Evolutionary conservation across 768 basidiomycete species (phyloP).

Genomic region (Hortiboletus flavorubellus): DNA sequence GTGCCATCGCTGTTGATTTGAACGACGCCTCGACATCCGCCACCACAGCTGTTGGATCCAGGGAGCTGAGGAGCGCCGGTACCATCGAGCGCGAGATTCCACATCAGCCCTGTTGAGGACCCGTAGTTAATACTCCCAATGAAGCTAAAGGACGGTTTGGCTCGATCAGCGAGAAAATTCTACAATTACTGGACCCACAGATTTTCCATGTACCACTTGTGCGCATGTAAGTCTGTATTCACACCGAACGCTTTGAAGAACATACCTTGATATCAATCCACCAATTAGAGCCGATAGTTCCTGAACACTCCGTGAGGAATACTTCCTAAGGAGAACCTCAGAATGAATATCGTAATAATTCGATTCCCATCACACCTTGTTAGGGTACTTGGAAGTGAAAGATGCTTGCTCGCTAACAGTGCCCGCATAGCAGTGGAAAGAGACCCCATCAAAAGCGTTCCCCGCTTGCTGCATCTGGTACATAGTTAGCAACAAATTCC

Average conservation of each 20-base stretch:
- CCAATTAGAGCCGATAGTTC: conserved; percentile 67
- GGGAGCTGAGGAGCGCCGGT: conserved; percentile 64
- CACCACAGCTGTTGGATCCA: conserved; percentile 58
- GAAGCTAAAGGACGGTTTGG: conserved; percentile 26
- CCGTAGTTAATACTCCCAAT: conserved; percentile 36
- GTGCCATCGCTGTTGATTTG: conserved; percentile 63
- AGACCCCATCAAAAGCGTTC: conserved; percentile 57
- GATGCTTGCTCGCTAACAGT: conserved; percentile 48
- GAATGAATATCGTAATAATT: background rate
- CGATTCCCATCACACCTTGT: conserved; percentile 35
- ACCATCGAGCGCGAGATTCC: conserved; percentile 69
- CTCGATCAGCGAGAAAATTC: conserved; percentile 25
- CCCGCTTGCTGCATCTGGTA: conserved; percentile 52
- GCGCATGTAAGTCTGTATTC: conserved; percentile 8
- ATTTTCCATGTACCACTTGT: conserved; percentile 67
- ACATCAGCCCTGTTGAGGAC: conserved; percentile 56
- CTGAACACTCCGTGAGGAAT: conserved; percentile 61
- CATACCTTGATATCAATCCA: conserved; percentile 75
- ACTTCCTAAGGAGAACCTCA: conserved; percentile 31
- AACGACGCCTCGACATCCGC: conserved; percentile 64
- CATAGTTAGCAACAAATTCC: background rate
- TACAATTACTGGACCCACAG: conserved; percentile 38
- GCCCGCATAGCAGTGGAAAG: conserved; percentile 73
- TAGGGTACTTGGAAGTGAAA: conserved; percentile 55
- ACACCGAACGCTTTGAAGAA: background rate